Evolutionary conservation across 176 grass and related monocot species (phyloP).

Genomic region (barley (Hordeum vulgare)): MorexV3_pseudomolecules_assembly NC_058521.1:106527848-106528347

Average conservation of each 20-base stretch:
- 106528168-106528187: conserved; percentile 44
- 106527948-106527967: conserved; percentile 13
- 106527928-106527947: neutral
- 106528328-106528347: conserved; percentile 28
- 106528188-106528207: conserved; percentile 63
- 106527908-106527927: conserved; percentile 16
- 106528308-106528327: conserved; percentile 36
- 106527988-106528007: conserved; percentile 4
- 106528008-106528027: conserved; percentile 17
- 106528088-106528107: conserved; percentile 41
- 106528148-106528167: neutral
- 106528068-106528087: conserved; percentile 41
- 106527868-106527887: conserved; percentile 24
- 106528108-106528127: conserved; percentile 29
- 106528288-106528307: conserved; percentile 27
- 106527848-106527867: conserved; percentile 31
- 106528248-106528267: conserved; percentile 46
- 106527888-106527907: conserved; percentile 39
- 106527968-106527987: conserved; percentile 8
- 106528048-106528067: conserved; percentile 28
- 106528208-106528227: conserved; percentile 42
- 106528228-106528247: conserved; percentile 33
- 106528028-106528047: conserved; percentile 22
- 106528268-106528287: neutral
- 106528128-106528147: conserved; percentile 32